These are phyloP conservation scores for Rubroshorea leprosula DNA, from an alignment of 345 rosid species.

Conservation along the genomic window DNA sequence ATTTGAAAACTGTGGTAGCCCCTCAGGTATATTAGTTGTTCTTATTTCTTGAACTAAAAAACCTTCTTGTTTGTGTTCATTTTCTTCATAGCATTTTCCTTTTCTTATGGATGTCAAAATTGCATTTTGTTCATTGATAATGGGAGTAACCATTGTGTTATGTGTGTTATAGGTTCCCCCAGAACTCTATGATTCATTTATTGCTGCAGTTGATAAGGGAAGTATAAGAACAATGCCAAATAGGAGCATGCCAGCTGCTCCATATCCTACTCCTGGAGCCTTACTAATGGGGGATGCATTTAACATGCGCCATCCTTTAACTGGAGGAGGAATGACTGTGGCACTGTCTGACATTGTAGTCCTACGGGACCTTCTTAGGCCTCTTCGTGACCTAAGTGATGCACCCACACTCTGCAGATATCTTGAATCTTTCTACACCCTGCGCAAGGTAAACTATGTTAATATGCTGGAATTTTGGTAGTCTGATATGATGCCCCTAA, in stretches of 20 bases:
- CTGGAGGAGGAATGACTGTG: slow-evolving; percentile 50
- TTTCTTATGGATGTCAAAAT: background rate
- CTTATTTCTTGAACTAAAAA: background rate
- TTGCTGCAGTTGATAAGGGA: slow-evolving; percentile 39
- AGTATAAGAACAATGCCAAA: slow-evolving; percentile 45
- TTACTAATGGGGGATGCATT: slow-evolving; percentile 48
- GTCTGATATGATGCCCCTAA: no score
- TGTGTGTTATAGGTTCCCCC: slow-evolving; percentile 31
- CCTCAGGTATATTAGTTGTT: slow-evolving; percentile 28
- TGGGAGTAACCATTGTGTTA: background rate
- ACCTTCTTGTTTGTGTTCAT: background rate
- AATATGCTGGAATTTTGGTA: background rate
- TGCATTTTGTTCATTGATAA: no score
- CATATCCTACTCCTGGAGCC: slow-evolving; percentile 43
- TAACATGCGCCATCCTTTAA: slow-evolving; percentile 50
- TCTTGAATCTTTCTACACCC: slow-evolving; percentile 44
- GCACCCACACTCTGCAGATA: slow-evolving; percentile 40
- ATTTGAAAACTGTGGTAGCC: slow-evolving; percentile 34
- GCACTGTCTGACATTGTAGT: slow-evolving; percentile 47
- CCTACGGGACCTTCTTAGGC: slow-evolving; percentile 38
- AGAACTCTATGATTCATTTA: slow-evolving; percentile 34
- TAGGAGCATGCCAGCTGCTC: slow-evolving; percentile 50
- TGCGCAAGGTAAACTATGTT: slow-evolving; percentile 35
- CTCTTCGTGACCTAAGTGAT: slow-evolving; percentile 32
- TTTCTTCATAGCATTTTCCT: background rate